Base-by-base conservation (phyloP, 106 monocot genomes). In the Platanthera guangdongensis region DNA sequence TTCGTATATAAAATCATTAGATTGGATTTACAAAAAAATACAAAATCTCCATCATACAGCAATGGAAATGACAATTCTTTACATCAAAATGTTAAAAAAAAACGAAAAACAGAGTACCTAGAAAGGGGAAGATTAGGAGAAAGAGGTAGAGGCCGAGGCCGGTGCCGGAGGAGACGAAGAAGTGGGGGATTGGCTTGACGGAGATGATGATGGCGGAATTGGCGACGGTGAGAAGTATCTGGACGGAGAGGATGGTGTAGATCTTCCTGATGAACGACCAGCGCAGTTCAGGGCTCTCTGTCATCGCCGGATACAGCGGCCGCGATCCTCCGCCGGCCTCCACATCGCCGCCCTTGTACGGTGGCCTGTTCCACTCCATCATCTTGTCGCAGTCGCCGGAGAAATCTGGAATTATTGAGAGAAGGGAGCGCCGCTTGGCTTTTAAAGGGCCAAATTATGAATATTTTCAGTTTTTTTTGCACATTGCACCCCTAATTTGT, bases 221-320 rank as follows among this genome's bases (percentile, higher is more conserved):
- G 25, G 81, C 81, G 60, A 88, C 74, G 47, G 95, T 92, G 72
- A 95, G 82, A 6, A 90, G 78, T 53, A 95, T 76, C 75, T 95
- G 95, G 25, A 85, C 19, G 88, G 88, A 69, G 22, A 95, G 78
- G 69, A 95, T 95, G 21, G 86, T 77, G 80, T 95, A 95, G 57
- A 95, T 84, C 74, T 95, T 95, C 25, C 95, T 65, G 71, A 95
- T 90, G 85, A 95, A 95, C 21, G 86, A 79, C 92, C 95, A 95
- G 32, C 92, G 89, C 18, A 92, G 80, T 68, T 87, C 88, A 68
- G 95, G 90, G 74, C 74, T 80, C 76, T 95, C 92, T 48, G 82
- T 50, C 95, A 95, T 92, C 84, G 81, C 80, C 48, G 95, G 95
- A 80, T 92, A 95, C 63, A 95, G 87, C 9, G 80, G 88, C 68